Evolutionary conservation across 306 rosid genomes (phyloP).

Genomic region (Medicago arabica): DNA sequence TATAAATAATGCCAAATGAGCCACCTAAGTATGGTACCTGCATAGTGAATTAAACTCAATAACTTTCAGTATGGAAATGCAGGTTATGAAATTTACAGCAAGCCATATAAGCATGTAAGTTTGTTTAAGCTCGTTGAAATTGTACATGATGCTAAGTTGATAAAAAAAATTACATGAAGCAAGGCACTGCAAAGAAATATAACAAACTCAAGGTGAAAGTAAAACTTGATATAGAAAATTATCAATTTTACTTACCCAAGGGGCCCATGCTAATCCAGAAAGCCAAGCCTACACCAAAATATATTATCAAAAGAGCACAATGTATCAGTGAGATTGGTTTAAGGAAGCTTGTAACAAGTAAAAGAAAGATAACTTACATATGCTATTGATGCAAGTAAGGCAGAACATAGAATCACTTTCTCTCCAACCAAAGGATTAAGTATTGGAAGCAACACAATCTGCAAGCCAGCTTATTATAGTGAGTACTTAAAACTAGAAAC

Average conservation of each 20-base stretch:
- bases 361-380: conserved; percentile 60
- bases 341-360: conserved; percentile 7
- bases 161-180: too few species aligned
- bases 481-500: neutral
- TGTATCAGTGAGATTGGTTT: too few species aligned
- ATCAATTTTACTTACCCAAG: conserved; percentile 65
- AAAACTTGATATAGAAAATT: neutral
- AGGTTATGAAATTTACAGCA: conserved; percentile 9
- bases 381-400: conserved; percentile 77
- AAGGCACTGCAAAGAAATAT: too few species aligned
- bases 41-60: conserved; percentile 34
- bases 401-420: conserved; percentile 70
- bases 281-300: conserved; percentile 65
- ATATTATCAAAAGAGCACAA: neutral
- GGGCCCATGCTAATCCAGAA: conserved; percentile 89
- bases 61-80: conserved; percentile 9
- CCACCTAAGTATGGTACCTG: conserved; percentile 82
- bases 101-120: neutral
- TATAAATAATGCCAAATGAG: conserved; percentile 65
- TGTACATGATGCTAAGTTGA: too few species aligned
- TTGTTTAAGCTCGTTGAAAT: conserved; percentile 17
- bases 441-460: conserved; percentile 80
- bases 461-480: conserved; percentile 25
- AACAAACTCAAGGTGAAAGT: too few species aligned
- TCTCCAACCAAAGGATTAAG: conserved; percentile 85